Percentiles rank a stretch among this genome's conserved stretches.
phyloP scores from a whole-genome alignment of 2,329 filamentous ascomycete genomes.

The Fonsecaea multimorphosa region DNA sequence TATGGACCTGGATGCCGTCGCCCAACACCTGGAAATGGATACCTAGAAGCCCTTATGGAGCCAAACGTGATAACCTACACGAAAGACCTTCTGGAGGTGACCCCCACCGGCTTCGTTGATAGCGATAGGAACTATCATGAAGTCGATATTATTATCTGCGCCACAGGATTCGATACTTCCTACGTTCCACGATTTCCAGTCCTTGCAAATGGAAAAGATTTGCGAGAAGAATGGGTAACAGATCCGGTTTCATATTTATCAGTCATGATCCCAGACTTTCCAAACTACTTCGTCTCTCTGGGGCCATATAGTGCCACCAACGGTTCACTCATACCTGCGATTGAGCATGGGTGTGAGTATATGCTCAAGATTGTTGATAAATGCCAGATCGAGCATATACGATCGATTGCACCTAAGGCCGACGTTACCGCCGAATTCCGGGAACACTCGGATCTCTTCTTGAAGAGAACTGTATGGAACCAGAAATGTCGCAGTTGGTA shows the following conservation, averaged over 20 bases:
- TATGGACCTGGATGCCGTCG: slow-evolving; percentile 51
- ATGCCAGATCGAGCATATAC: slow-evolving; percentile 43
- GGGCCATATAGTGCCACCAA: slow-evolving; percentile 42
- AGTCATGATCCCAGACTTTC: slow-evolving; percentile 38
- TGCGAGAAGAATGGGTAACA: slow-evolving; percentile 38
- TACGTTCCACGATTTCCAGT: slow-evolving; percentile 21
- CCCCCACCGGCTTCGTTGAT: slow-evolving; percentile 16
- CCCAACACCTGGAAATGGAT: slow-evolving; percentile 51
- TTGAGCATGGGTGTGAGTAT: slow-evolving; percentile 40
- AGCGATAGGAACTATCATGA: background rate
- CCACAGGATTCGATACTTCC: slow-evolving; percentile 14
- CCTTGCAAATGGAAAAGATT: slow-evolving; percentile 15
- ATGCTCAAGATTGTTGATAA: slow-evolving; percentile 42
- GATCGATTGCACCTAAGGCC: slow-evolving; percentile 39
- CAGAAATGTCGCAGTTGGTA: slow-evolving; percentile 15
- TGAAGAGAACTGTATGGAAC: slow-evolving; percentile 41
- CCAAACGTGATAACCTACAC: slow-evolving; percentile 66
- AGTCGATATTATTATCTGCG: too few species aligned
- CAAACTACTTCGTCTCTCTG: slow-evolving; percentile 44
- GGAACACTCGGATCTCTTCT: slow-evolving; percentile 42
- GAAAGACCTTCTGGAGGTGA: slow-evolving; percentile 33
- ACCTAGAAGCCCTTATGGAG: slow-evolving; percentile 60
- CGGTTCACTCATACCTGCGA: slow-evolving; percentile 37
- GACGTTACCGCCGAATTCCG: slow-evolving; percentile 42
- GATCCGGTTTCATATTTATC: slow-evolving; percentile 41